Base-by-base conservation (phyloP, 306 rosid genomes). In the Castanopsis chinensis region DNA sequence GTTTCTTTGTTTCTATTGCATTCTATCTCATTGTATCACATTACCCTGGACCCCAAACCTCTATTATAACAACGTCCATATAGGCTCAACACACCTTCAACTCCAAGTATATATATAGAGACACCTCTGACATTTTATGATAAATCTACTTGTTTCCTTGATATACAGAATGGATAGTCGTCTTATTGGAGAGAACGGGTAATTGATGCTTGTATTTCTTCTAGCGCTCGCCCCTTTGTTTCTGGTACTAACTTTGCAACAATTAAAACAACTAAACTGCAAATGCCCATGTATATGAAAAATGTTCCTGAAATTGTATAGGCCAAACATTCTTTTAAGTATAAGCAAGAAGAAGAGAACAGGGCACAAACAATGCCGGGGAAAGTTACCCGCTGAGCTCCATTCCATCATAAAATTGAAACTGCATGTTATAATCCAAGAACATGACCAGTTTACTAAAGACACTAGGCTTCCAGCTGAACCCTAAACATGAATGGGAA, bases 401-500 rank as follows among this genome's bases (percentile, higher is more conserved):
- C 90, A 87, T 41, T 84, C 84, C 76, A 80, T 71, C 70, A 87
- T 71, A 28, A 81, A 76, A 69, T 76, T 87, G 54, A 79, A 87
- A 18, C 79, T 54, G 69, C 76, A 84, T 1, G 83, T 28, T 5
- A 84, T 61, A 4, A 87, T 81, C 86, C 84, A 87, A 43, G 86
- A 79, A 70, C 84, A 78, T 59, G 82, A 75, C 80, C 88, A 78
- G 70, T 72, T 72, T 6, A 67, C 79, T 64, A 76, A 12, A 14
- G 80, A 76, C 64, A 76, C 72, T 51, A 87, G 84, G 82, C 88
- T 84, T 72, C 90, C 90, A 1, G 86, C 88, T 5, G 90, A 81
- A 20, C 88, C 88, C 65, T 87, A 84, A 32, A 87, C 76, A 27
- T 79, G 84, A n/a, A 79, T 73, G 37, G 86, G 90, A 58, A 79